Evolutionary conservation across 306 rosid species (phyloP), one percentile per base, ranked within the genome.

Genomic region (Vigna nakashimae): DNA sequence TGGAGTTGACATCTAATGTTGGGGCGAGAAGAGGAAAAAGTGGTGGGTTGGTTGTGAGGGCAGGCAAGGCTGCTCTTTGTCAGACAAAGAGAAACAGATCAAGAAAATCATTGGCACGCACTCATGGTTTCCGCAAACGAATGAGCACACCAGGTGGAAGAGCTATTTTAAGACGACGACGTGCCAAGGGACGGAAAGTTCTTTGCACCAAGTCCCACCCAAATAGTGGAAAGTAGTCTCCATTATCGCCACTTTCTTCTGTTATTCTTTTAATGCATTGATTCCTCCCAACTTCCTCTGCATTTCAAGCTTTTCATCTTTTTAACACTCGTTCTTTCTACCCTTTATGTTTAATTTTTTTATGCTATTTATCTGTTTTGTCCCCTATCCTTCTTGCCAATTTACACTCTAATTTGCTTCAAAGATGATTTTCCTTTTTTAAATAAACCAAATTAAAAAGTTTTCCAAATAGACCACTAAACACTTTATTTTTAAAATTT

Each of bases 131-230:
- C 72, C 94, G 98, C 58, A 82, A 79, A 53, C 69, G 99, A 64
- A 96, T 92, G 98, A 84, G 97, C 53, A 92, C 99, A 48, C 79
- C 97, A 6, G 80, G 81, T n/a, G 99, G 99, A 34, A 88, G 97
- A 79, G 93, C 94, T 62, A 7, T 92, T 24, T 58, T 96, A 15
- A 92, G 89, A 84, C 91, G 98, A 10, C 79, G 99, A 18, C 94
- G 96, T 18, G 97, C 97, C 60, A 96, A 92, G 91, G 99, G 98
- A 9, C 86, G 99, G 28, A 96, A 85, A 86, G 48, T 92, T 69
- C 97, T 91, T 59, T 96, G 99, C 93, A 87, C 98, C 3, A 96
- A 96, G 82, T 75, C 94, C 32, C 76, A 96, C 48, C 89, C 97
- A 67, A 88, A 75, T 48, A 91, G 94, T 26, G 99, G 98, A 60